Base-by-base conservation (phyloP, 805 yeast genomes). In the Cyberlindnera misumaiensis region DNA sequence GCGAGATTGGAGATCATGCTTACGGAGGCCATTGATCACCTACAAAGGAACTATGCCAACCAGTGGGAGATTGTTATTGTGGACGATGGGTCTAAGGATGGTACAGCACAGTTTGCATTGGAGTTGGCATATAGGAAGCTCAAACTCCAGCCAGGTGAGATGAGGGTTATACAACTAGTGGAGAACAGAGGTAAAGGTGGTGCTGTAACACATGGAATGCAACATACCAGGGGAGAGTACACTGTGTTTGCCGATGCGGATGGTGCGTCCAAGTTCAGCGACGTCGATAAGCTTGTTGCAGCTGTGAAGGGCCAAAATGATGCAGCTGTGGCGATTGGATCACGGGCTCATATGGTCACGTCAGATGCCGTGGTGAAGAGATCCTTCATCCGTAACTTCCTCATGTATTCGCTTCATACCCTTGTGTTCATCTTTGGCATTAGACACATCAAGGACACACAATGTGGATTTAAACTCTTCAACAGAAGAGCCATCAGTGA, bases 361-460 rank as follows among this genome's bases (percentile, higher is more conserved):
- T 83, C 97, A 0, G 96, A 89, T 48, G 96, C 96, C 0, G 97
- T 93, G 40, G 97, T 93, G n/a, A 83, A 89, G 52, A 73, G 98
- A 49, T 81, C 95, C 2, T 77, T 84, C 45, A 67, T 93, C 35
- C 72, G 98, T 50, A 93, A 93, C 64, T 77, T 88, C 48, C 69
- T 93, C 55, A 93, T 93, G 98, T 82, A 88, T 58, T 87, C 94
- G 6, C 72, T 93, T 45, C 97, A 93, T 58, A 67, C 87, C 3
- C 67, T 93, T 49, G 90, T 93, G 22, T 93, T 65, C 55, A 65
- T 89, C 6, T 90, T 93, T 65, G 98, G 98, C 12, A 84, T 93
- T 34, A 71, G 95, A 48, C 71, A 77, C 5, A 78, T 93, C 44
- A 77, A 82, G 43, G 98, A 93, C 60, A 93, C 98, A 10, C 98